Base-by-base conservation (phyloP, 2,329 filamentous ascomycete genomes). In the Amphichorda felina region DNA sequence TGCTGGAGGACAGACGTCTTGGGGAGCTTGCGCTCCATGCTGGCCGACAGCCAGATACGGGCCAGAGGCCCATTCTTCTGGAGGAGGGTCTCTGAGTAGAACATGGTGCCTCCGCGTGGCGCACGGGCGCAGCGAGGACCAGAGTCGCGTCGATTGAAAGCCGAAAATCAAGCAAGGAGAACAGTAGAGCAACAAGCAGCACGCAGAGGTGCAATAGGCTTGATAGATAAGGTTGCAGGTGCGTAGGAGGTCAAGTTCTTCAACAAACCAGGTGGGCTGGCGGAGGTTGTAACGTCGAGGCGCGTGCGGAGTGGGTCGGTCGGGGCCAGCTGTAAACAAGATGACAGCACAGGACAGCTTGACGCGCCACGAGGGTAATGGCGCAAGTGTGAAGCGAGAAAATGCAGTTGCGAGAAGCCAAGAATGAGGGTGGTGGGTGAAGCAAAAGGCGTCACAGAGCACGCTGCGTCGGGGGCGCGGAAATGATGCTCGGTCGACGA, bases 31-130 rank as follows among this genome's bases (percentile, higher is more conserved):
- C 89, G 87, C 73, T 96, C 91, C 45, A 96, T 72, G 61, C 96
- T 98, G 66, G 91, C 87, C 22, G 91, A 94, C 42, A 96, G 75
- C 91, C 91, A 98, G 64, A 96, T 88, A 55, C 87, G 85, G 63
- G 91, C 91, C 69, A 98, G 65, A 53, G 91, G 89, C 68, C 91
- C 91, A 50, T 86, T 94, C 79, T 94, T 94, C 58, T 88, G 87
- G 50, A 98, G 75, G 40, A 98, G 75, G 37, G 86, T 87, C 68
- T 94, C 87, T 36, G 91, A 94, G 61, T 95, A 96, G 64, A 98
- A 98, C 91, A 98, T 98, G 56, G 54, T 64, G 62, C 38, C 27
- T 29, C 6, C 13, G 27, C 27, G 27, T 29, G 27, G 27, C 27
- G 27, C 27, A 7, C 5, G 13, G 27, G 27, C 27, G 27, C 27